Evolutionary conservation across 2,329 filamentous ascomycete genomes (phyloP), one percentile per base, ranked within the genome.

Genomic region (Fusarium foetens): DNA sequence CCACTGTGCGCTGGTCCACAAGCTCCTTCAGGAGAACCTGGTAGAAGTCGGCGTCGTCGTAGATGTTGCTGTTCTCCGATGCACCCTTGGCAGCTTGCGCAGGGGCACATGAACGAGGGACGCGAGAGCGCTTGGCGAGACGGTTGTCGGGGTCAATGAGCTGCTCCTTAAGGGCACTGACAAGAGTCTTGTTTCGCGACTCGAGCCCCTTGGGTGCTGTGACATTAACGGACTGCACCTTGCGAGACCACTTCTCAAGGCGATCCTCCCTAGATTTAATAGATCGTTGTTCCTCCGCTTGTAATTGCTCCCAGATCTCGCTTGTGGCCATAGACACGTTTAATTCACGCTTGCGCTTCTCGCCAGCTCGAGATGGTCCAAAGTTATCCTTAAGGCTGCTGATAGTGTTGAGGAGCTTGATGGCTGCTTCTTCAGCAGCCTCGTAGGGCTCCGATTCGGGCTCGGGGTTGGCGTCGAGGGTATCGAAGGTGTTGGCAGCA

Each of bases 21-120:
- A 99, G 90, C 78, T 97, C 94, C 80, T 97, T 97, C 33, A 99
- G 89, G 5, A 99, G 88, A 19, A 96, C 85, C 80, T 97, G 94
- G 83, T 99, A 99, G 81, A 98, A 98, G 79, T 97, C 91, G 16
- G 93, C 94, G 76, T 99, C 96, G 79, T 98, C 95, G 84, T 96
- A 99, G 74, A 97, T 90, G 25, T 85, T 83, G 2, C 81, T 80
- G 76, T 91, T 90, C 73, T 91, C 87, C 14, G 83, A 81, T 29
- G 90, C 77, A 77, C 89, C 88, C 71, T 83, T 83, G 35, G 86
- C 86, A 1, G 87, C 87, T 75, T 95, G 93, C 0, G 89, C 83
- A 0, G 93, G 93, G 0, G 93, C 93, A 76, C 93, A 95, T 3
- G 93, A 94, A 25, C 93, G 90, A 17, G 93, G 91, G 1, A 90